Evolutionary conservation across 73 alveolate species (phyloP), one percentile per base, ranked within the genome.

Genomic region (Breviolum minutum): DNA sequence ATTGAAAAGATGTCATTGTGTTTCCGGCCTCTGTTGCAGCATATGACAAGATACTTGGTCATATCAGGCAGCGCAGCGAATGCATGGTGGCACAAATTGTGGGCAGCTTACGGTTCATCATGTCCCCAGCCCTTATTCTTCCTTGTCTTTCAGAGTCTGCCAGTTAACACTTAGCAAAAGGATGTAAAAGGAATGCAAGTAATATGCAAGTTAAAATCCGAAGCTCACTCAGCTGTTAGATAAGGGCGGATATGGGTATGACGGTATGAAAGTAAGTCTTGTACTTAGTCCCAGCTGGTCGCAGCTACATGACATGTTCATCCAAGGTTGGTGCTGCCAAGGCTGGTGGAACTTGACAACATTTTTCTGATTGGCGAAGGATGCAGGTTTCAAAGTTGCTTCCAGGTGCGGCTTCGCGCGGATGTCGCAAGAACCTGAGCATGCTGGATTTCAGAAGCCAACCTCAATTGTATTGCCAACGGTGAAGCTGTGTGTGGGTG

Each of bases 281-380:
- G 88, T 17, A n/a, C 71, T 11, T 30, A 12, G 27, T 16, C 32
- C 17, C 64, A 32, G 90, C 74, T 8, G 74, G 7, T 40, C 13
- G 17, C 32, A 24, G 13, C 63, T 19, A 62, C 30, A 29, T 82
- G 14, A 40, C 54, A 40, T 17, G 16, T 29, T 40, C 54, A 30
- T 13, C 76, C 62, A 13, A 90, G 97, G 97, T 90, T 48, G 97
- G 87, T 12, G 97, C 97, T 70, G 97, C 97, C 97, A 90, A 90
- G 97, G 97, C 77, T 12, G 24, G 83, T 32, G 84, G 77, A 11
- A 14, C 17, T 48, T 40, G 73, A 20, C 48, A 19, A 74, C n/a
- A 74, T 14, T 74, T 74, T 20, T 16, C 29, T 24, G 84, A 20
- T 1, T 16, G 84, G 32, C 12, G 17, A 20, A 10, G 84, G 40